These are phyloP conservation scores for Hericium rajendrae DNA, from an alignment of 768 basidiomycete species.

Conservation along the genomic window DNA sequence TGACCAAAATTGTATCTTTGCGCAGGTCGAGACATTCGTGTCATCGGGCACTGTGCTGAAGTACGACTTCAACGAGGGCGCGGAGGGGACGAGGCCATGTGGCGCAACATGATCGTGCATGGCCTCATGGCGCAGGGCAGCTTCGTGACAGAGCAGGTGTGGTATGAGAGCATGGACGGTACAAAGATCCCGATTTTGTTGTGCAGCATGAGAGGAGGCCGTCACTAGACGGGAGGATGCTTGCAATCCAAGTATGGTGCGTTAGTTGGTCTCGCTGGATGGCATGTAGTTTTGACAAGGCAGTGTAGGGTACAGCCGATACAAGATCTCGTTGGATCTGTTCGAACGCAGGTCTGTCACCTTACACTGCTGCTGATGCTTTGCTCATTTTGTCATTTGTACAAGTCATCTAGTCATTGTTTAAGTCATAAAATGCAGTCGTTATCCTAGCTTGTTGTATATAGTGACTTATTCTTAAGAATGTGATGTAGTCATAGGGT, in stretches of 20 bases:
- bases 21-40: conserved; percentile 57
- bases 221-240: conserved; percentile 66
- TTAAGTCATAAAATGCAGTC: too few species aligned
- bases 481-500: too few species aligned
- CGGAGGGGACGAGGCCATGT: conserved; percentile 46
- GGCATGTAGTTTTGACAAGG: not conserved
- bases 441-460: too few species aligned
- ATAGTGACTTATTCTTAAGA: too few species aligned
- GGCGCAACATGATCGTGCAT: conserved; percentile 45
- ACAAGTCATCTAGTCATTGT: too few species aligned
- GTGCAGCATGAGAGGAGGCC: conserved; percentile 63
- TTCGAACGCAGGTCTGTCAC: too few species aligned
- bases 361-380: too few species aligned
- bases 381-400: too few species aligned
- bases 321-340: conserved; percentile 60
- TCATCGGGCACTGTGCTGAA: conserved; percentile 57
- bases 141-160: conserved; percentile 66
- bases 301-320: conserved; percentile 73
- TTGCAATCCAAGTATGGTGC: conserved; percentile 70
- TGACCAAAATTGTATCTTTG: conserved; percentile 52
- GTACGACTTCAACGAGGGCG: conserved; percentile 42
- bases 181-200: conserved; percentile 78
- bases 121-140: conserved; percentile 53
- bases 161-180: conserved; percentile 73
- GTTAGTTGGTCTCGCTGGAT: conserved; percentile 5